Evolutionary conservation across 2,329 filamentous ascomycete species (phyloP), one percentile per base, ranked within the genome.

Genomic region (Aspergillus novofumigatus): DNA sequence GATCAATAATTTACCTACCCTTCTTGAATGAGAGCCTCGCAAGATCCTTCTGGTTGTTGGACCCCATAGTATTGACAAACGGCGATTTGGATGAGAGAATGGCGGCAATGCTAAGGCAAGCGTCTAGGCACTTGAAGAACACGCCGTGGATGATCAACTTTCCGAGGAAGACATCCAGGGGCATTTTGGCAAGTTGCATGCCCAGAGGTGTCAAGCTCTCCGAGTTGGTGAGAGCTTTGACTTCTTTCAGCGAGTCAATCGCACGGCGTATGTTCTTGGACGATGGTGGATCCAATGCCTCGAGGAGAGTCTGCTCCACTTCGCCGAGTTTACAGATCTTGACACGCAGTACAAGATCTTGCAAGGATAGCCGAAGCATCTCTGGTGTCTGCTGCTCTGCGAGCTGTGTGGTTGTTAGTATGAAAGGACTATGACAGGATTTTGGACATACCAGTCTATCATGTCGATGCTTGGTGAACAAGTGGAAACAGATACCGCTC

Each of bases 251-350:
- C 3, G 93, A 91, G 71, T 97, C 93, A 54, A 99, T 89, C 1
- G 94, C 93, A 38, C 93, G 86, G 25, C 91, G 88, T 50, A 99
- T 95, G 65, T 97, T 99, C 77, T 93, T 96, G 0, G 89, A 82
- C 0, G 89, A 92, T 0, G 94, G 94, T 0, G 93, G 89, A 69
- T 99, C 94, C 17, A 99, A 80, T 3, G 94, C 94, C 72, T 92
- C 86, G 23, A 89, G 84, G 9, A 99, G 81, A 0, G 92, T 97
- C 65, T 93, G 86, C 70, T 97, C 93, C 54, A 97, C 96, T 44
- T 91, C 88, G 10, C 94, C 94, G 47, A 99, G 84, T 69, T 95
- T 96, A 80, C 93, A 99, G 49, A 97, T 96, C 76, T 99, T 99
- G 63, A 97, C 92, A 8, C 94, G 87, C 71, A 99, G 92, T 4